phyloP scores from a whole-genome alignment of 2,329 filamentous ascomycete genomes.

The Passalora sequoiae region DNA sequence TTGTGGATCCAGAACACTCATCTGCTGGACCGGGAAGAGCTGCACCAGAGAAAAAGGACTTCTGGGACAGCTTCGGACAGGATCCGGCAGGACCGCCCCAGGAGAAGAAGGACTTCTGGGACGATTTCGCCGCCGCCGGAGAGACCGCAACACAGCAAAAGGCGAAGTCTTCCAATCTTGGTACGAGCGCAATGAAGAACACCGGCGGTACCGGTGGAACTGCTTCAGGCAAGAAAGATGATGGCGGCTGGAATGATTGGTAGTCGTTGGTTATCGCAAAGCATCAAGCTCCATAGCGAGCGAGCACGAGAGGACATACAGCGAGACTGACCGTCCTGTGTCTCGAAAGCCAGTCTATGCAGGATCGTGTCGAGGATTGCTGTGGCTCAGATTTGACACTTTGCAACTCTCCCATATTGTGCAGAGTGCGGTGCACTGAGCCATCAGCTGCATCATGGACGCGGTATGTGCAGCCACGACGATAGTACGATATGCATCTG shows the following conservation, averaged over 20 bases:
- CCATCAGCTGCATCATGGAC: too few relatives aligned
- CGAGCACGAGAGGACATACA: too few relatives aligned
- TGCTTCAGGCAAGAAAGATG: slow-evolving; percentile 42
- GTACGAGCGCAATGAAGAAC: slow-evolving; percentile 61
- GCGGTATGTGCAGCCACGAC: too few relatives aligned
- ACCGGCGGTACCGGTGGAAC: slow-evolving; percentile 25
- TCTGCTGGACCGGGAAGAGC: slow-evolving; percentile 3
- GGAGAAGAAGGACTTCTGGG: slow-evolving; percentile 53
- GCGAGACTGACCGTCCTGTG: too few relatives aligned
- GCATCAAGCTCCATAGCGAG: too few relatives aligned
- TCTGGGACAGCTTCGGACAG: slow-evolving; percentile 87
- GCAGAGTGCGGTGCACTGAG: too few relatives aligned
- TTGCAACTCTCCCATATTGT: too few relatives aligned
- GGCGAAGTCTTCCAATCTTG: slow-evolving; percentile 48
- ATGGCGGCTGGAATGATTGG: slow-evolving; percentile 56
- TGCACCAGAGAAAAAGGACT: slow-evolving; percentile 68
- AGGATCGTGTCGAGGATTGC: too few relatives aligned
- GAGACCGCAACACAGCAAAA: slow-evolving; percentile 30
- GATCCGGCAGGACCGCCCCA: slow-evolving; percentile 48
- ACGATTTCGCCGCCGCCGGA: slow-evolving; percentile 40
- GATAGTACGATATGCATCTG: too few relatives aligned
- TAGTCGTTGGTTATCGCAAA: slow-evolving; percentile 23
- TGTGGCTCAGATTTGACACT: too few relatives aligned
- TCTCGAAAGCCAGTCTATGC: too few relatives aligned
- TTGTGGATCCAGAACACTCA: slow-evolving; percentile 60